phyloP scores from a whole-genome alignment of 2,329 filamentous ascomycete genomes.

The Claviceps capensis region DNA sequence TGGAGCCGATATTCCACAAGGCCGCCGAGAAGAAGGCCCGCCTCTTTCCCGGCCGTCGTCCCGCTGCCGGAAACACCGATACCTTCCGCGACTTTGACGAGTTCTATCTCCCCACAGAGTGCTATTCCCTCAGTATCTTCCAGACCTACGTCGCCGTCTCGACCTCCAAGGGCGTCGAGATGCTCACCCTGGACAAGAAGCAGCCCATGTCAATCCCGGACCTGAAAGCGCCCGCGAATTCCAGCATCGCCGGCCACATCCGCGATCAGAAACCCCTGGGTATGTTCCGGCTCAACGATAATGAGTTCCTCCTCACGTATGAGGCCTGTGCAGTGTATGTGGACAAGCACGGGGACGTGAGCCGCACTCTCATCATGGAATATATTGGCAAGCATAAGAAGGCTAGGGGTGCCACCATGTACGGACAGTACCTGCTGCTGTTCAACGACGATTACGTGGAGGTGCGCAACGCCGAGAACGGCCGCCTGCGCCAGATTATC shows the following conservation, averaged over 20 bases:
- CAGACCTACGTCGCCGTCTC: conserved; percentile 86
- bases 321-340: conserved; percentile 95
- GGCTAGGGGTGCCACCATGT: conserved; percentile 75
- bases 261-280: conserved; percentile 73
- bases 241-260: conserved; percentile 74
- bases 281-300: conserved; percentile 90
- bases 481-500: conserved; percentile 84
- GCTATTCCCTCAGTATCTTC: conserved; percentile 90
- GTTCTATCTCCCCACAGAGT: conserved; percentile 94
- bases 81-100: conserved; percentile 98
- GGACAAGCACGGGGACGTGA: conserved; percentile 95
- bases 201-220: conserved; percentile 89
- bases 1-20: conserved; percentile 92
- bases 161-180: conserved; percentile 85
- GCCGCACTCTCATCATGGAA: conserved; percentile 89
- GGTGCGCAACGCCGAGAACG: conserved; percentile 92
- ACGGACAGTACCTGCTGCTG: conserved; percentile 78
- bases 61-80: conserved; percentile 62
- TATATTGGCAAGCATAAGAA: conserved; percentile 80
- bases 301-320: conserved; percentile 87
- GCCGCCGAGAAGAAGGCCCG: conserved; percentile 71
- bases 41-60: conserved; percentile 43
- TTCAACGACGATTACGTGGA: conserved; percentile 97
- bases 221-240: conserved; percentile 61
- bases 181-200: conserved; percentile 95